These are phyloP conservation scores for Boletus semigastroideus DNA, from an alignment of 1,284 basidiomycete genomes.

Conservation along the genomic window DNA sequence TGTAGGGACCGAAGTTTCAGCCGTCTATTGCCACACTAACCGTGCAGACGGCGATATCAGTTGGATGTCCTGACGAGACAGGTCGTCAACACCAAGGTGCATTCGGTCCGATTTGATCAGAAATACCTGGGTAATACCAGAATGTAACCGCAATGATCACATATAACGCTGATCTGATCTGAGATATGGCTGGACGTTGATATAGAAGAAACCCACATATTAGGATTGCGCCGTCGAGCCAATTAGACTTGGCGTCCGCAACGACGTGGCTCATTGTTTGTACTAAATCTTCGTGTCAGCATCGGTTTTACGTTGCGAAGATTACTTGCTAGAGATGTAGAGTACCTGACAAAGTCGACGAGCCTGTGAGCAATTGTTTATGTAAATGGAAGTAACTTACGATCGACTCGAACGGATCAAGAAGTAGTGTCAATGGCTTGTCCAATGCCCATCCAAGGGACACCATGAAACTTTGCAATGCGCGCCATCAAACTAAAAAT, in stretches of 20 bases:
- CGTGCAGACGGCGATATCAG: constrained; percentile 14
- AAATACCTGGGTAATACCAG: constrained; percentile 42
- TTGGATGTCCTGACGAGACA: constrained; percentile 25
- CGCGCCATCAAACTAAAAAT: not conserved
- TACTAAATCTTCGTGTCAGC: constrained; percentile 38
- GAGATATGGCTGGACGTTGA: not conserved
- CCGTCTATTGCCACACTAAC: constrained; percentile 4
- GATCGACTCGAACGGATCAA: constrained; percentile 80
- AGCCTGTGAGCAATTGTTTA: constrained; percentile 4
- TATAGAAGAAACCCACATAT: constrained; percentile 49
- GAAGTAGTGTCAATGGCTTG: constrained; percentile 71
- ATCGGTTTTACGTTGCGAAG: not conserved
- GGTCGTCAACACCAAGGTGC: constrained; percentile 4
- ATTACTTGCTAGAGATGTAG: constrained; percentile 35
- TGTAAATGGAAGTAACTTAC: constrained; percentile 36
- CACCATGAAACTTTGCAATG: constrained; percentile 53
- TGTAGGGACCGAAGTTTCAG: constrained; percentile 3
- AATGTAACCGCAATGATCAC: constrained; percentile 41
- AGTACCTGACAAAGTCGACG: constrained; percentile 35
- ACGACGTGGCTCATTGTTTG: constrained; percentile 82
- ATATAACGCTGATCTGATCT: constrained; percentile 33
- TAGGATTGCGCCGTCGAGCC: constrained; percentile 73
- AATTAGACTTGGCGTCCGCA: constrained; percentile 83
- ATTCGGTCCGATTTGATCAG: not conserved
- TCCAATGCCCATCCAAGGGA: constrained; percentile 66